Evolutionary conservation across 805 yeast genomes (phyloP).

Genomic region (Kuraishia ogatae): DNA sequence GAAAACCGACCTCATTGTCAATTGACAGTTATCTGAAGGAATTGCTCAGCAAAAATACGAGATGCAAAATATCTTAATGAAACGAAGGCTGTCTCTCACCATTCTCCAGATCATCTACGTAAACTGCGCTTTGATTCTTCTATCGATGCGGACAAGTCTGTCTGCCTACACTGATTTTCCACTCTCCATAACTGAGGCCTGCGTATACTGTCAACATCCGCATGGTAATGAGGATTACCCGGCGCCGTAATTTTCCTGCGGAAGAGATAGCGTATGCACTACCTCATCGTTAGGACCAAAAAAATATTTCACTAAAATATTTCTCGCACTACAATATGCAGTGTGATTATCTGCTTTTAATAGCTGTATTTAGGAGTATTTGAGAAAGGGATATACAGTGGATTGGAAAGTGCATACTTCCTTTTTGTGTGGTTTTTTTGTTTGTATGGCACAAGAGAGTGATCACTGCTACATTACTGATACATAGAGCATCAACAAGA

Average conservation of each 20-base stretch:
- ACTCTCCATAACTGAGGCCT: background rate
- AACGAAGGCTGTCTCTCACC: no score
- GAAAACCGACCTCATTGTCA: slow-evolving; percentile 7
- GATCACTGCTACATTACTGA: no score
- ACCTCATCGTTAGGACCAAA: background rate
- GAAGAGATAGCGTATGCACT: background rate
- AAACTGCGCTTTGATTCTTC: no score
- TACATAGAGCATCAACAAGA: no score
- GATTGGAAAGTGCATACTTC: no score
- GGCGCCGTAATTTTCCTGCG: background rate
- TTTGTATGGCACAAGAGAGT: no score
- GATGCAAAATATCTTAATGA: no score
- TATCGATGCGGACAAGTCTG: background rate
- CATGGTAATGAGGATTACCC: background rate
- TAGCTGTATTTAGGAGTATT: no score
- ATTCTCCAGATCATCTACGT: no score
- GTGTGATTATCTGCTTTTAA: background rate
- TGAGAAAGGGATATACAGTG: no score
- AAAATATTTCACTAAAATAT: background rate
- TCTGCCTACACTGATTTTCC: background rate
- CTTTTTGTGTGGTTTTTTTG: no score
- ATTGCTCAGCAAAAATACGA: no score
- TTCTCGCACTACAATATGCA: background rate
- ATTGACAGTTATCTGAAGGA: background rate
- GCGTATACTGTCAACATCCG: background rate